Evolutionary conservation across 2,329 filamentous ascomycete species (phyloP), one percentile per base, ranked within the genome.

Genomic region (Phyllosticta paracitricarpa): DNA sequence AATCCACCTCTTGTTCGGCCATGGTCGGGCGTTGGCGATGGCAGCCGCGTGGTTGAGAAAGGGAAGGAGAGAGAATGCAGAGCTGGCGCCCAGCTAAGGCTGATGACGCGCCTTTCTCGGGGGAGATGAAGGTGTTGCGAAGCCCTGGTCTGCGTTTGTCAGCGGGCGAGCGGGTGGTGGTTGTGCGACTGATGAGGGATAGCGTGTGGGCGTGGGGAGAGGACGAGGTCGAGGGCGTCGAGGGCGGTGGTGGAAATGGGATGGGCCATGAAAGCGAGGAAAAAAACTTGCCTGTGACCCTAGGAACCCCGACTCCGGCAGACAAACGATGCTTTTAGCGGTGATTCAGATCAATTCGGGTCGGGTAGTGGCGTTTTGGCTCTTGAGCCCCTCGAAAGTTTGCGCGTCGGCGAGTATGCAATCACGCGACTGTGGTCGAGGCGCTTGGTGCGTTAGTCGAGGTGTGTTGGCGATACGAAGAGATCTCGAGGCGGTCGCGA

Each of bases 1-100:
- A 84, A 81, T 97, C 93, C 80, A 97, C 90, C 79, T 97, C 93
- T 79, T 91, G 83, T 78, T 89, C 87, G 76, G 86, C 86, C 87
- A 89, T 89, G 74, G 75, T 78, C 76, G 75, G 71, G 71, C 63
- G 70, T 71, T 70, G 75, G 65, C 70, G 68, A 67, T 62, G 64
- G 67, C 62, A 63, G 54, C 61, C 53, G 57, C 53, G 57, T 52
- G 24, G 24, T 56, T 22, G 28, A 59, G 26, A 53, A 56, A 59
- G 55, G 52, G 56, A 59, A 30, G 57, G 54, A 48, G 35, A 48
- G 56, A 57, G 56, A 40, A 35, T 53, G 55, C 51, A 54, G 51
- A 54, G 56, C 48, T 59, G 54, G 59, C 59, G 62, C 51, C 57
- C 56, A 61, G 56, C 22, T 51, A 56, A 51, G 51, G 51, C 54